These are phyloP conservation scores for Gentiana dahurica DNA, from an alignment of 257 asterid genomes.

Conservation along the genomic window DNA sequence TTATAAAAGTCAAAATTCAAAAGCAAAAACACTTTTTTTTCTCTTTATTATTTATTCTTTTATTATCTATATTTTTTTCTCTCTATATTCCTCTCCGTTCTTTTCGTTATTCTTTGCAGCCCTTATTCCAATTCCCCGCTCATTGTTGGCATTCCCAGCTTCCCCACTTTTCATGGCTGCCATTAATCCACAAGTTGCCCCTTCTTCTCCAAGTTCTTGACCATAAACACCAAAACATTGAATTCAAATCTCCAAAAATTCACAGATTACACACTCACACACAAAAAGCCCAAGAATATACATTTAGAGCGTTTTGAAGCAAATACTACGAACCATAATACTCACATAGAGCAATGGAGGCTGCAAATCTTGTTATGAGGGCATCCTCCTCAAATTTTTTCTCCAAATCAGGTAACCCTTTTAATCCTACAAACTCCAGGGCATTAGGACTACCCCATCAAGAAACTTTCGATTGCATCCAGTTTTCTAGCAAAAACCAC, in stretches of 20 bases:
- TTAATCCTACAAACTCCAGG: conserved; percentile 18
- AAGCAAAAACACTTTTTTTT: too few relatives aligned
- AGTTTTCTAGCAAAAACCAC: conserved; percentile 18
- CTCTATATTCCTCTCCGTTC: conserved; percentile 1
- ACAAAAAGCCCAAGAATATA: neutral
- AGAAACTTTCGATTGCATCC: conserved; percentile 23
- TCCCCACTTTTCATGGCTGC: neutral
- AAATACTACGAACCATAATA: neutral
- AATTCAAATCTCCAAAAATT: neutral
- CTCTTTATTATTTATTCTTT: too few relatives aligned
- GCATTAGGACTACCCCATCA: neutral
- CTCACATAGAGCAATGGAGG: conserved; percentile 27
- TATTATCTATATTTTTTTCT: too few relatives aligned
- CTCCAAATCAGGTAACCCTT: conserved; percentile 23
- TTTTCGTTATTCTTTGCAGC: neutral
- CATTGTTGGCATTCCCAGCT: conserved; percentile 2
- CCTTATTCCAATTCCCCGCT: too few relatives aligned
- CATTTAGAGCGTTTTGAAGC: neutral
- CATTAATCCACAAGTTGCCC: neutral
- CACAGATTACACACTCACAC: neutral
- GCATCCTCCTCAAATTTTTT: conserved; percentile 35
- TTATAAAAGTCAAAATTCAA: too few relatives aligned
- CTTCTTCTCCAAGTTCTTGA: neutral
- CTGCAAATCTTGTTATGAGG: conserved; percentile 30
- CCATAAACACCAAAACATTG: neutral